phyloP scores from a whole-genome alignment of 352 stramenopile genomes.

The Pythium chondricola region DNA sequence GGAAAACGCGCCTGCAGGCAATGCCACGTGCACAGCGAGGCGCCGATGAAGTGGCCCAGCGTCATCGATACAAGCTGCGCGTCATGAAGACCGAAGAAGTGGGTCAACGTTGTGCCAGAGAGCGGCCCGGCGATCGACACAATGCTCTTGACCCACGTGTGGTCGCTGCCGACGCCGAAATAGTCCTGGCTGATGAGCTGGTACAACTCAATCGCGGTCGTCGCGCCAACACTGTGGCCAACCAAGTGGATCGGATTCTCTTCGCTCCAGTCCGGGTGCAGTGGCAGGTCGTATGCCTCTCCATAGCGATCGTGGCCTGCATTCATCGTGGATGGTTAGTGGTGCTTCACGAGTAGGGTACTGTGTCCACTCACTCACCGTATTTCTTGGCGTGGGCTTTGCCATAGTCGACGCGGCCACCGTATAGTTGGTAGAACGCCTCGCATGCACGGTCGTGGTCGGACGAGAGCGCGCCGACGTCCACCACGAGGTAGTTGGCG shows the following conservation, averaged over 20 bases:
- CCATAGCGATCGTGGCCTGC: slow-evolving; percentile 49
- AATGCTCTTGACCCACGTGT: slow-evolving; percentile 56
- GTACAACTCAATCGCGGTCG: slow-evolving; percentile 66
- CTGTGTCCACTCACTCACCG: too few relatives aligned
- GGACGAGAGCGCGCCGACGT: slow-evolving; percentile 54
- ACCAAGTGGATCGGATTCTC: slow-evolving; percentile 48
- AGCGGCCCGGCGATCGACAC: slow-evolving; percentile 35
- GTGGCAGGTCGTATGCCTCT: slow-evolving; percentile 20
- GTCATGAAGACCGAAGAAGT: slow-evolving; percentile 15
- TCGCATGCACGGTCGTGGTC: slow-evolving; percentile 68
- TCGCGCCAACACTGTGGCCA: slow-evolving; percentile 56
- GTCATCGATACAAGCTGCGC: slow-evolving; percentile 1
- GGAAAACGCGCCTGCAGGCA: slow-evolving; percentile 19
- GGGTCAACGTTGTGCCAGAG: slow-evolving; percentile 16
- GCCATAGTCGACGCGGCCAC: slow-evolving; percentile 60
- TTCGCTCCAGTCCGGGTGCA: slow-evolving; percentile 40
- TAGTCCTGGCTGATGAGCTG: slow-evolving; percentile 55
- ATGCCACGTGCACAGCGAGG: slow-evolving; percentile 15
- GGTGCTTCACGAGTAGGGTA: too few relatives aligned
- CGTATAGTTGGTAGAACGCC: slow-evolving; percentile 56
- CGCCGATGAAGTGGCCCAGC: slow-evolving; percentile 10
- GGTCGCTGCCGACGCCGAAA: slow-evolving; percentile 42
- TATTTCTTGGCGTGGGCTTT: slow-evolving; percentile 30
- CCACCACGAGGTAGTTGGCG: slow-evolving; percentile 53
- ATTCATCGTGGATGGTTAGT: too few relatives aligned